phyloP scores from a whole-genome alignment of 257 asterid genomes.

The Petunia axillaris region DNA sequence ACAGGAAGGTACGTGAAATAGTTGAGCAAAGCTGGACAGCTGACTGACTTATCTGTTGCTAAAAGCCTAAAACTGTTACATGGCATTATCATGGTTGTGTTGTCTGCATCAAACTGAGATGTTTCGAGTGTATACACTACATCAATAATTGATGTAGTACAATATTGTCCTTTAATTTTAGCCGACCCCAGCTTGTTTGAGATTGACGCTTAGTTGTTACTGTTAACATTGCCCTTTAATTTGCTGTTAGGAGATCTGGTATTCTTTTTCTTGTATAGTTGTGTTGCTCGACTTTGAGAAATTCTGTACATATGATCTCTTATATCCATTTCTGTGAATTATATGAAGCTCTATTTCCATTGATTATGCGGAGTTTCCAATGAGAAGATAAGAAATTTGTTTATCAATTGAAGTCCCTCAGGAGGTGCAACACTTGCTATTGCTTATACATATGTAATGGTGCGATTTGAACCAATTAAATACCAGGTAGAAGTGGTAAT shows the following conservation, averaged over 20 bases:
- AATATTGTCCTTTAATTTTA: constrained; percentile 17
- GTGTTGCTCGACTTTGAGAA: constrained; percentile 30
- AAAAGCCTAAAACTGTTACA: not conserved
- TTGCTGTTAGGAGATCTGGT: constrained; percentile 38
- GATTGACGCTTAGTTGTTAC: too few species aligned
- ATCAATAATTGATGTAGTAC: constrained; percentile 32
- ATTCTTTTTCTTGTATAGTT: constrained; percentile 32
- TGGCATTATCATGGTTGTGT: constrained; percentile 39
- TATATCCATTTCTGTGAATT: constrained; percentile 30
- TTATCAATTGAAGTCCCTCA: constrained; percentile 6
- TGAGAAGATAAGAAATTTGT: not conserved
- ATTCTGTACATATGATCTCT: constrained; percentile 45
- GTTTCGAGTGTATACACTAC: constrained; percentile 24
- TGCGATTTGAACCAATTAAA: not conserved
- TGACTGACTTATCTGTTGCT: constrained; percentile 42
- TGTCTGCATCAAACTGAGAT: constrained; percentile 33
- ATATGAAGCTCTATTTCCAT: not conserved
- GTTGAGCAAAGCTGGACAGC: constrained; percentile 94
- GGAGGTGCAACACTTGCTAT: not conserved
- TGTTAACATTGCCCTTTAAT: constrained; percentile 24
- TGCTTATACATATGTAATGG: not conserved
- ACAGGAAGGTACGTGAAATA: constrained; percentile 77
- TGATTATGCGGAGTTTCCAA: not conserved
- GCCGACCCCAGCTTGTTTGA: too few species aligned
- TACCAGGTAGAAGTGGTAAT: not conserved